These are phyloP conservation scores for Nepenthes gracilis DNA, from an alignment of 148 eudicot species.

Conservation along the genomic window DNA sequence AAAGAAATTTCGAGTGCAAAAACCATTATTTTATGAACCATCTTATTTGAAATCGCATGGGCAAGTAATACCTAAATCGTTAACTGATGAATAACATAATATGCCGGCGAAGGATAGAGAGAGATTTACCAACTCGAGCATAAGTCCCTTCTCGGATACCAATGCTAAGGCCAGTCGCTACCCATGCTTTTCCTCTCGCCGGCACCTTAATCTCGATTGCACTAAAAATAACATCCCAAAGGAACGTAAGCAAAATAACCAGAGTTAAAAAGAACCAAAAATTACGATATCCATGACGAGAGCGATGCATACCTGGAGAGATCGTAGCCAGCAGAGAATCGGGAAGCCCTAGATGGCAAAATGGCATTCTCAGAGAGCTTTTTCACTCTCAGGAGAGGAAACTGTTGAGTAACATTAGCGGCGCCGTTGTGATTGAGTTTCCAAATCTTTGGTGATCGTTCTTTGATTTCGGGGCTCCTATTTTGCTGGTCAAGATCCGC, in stretches of 20 bases:
- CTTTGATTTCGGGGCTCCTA: slow-evolving; percentile 25
- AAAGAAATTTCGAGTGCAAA: too few species aligned
- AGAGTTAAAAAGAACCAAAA: background rate
- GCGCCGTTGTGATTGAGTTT: slow-evolving; percentile 30
- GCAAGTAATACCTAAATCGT: too few species aligned
- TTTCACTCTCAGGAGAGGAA: slow-evolving; percentile 32
- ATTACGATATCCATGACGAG: background rate
- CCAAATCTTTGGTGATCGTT: slow-evolving; percentile 40
- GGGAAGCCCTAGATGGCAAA: slow-evolving; percentile 53
- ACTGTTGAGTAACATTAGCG: background rate
- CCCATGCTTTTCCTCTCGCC: slow-evolving; percentile 74
- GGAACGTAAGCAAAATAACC: background rate
- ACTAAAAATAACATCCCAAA: slow-evolving; percentile 14
- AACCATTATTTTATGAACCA: background rate
- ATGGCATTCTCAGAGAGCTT: slow-evolving; percentile 75
- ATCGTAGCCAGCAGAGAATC: slow-evolving; percentile 73
- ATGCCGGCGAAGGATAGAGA: slow-evolving; percentile 33
- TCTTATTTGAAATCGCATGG: background rate
- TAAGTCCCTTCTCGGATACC: slow-evolving; percentile 66
- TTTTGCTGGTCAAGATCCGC: too few species aligned
- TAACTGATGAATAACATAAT: too few species aligned
- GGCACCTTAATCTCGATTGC: slow-evolving; percentile 62
- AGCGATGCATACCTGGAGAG: slow-evolving; percentile 45
- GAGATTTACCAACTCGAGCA: background rate
- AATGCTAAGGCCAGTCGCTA: slow-evolving; percentile 78